Conservation (phyloP, 345 rosid species). For the Murraya koenigii region DNA sequence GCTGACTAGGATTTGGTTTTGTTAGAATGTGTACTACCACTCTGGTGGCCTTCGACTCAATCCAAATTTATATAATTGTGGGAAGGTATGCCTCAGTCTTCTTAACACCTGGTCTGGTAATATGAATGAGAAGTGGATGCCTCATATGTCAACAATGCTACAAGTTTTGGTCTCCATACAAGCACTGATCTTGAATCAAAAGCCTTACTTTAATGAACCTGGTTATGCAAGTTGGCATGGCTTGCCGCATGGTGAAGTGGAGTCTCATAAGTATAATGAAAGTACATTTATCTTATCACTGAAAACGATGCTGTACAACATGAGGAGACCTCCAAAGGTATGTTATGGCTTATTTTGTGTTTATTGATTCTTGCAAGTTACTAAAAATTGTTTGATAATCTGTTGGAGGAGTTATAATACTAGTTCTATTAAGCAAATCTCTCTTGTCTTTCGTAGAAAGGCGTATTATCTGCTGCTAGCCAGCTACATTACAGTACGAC, state of each 20-base stretch:
- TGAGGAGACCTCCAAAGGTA: constrained; percentile 92
- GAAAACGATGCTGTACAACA: constrained; percentile 64
- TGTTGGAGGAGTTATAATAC: not conserved
- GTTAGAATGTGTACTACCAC: constrained; percentile 68
- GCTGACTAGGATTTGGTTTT: constrained; percentile 19
- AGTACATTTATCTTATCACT: constrained; percentile 55
- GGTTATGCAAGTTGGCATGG: constrained; percentile 50
- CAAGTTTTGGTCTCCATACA: constrained; percentile 97
- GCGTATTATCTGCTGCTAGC: not conserved
- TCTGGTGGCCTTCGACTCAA: constrained; percentile 84
- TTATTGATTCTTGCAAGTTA: not conserved
- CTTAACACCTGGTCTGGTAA: constrained; percentile 83
- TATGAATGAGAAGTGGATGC: constrained; percentile 80
- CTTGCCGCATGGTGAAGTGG: constrained; percentile 42
- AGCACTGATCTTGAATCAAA: constrained; percentile 78
- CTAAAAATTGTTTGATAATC: not conserved
- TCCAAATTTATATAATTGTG: constrained; percentile 70
- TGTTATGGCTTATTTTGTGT: not conserved
- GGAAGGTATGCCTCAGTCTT: constrained; percentile 93
- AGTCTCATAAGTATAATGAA: constrained; percentile 61
- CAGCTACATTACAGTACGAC: not conserved
- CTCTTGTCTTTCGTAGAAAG: not conserved
- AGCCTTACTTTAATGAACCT: constrained; percentile 92
- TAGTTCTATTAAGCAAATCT: not conserved
- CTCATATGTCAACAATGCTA: constrained; percentile 67